Evolutionary conservation across 192 early-diverging fungal genomes (phyloP).

Genomic region (Coemansia pectinata): DNA sequence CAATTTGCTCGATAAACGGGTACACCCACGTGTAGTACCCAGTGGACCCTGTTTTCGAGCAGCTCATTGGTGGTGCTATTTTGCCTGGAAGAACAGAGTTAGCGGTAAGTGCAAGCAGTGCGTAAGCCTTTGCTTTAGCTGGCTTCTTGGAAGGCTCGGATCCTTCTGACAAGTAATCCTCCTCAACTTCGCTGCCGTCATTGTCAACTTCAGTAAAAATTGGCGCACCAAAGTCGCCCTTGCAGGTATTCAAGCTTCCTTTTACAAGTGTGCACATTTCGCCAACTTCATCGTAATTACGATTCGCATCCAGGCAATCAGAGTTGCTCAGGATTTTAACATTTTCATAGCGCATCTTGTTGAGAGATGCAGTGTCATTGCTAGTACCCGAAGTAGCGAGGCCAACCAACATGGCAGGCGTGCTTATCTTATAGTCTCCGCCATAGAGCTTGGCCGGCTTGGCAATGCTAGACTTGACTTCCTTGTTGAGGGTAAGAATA

Average conservation of each 20-base stretch:
- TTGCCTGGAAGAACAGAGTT: neutral
- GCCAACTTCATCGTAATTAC: neutral
- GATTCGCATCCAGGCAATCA: conserved; percentile 1
- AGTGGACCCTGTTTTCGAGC: neutral
- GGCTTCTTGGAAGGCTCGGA: neutral
- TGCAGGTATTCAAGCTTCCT: conserved; percentile 9
- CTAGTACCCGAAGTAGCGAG: neutral
- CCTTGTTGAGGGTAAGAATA: conserved; percentile 7
- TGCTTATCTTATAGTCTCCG: conserved; percentile 2
- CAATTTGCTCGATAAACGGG: conserved; percentile 14
- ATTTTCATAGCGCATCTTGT: neutral
- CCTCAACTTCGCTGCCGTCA: neutral
- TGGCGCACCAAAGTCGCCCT: conserved; percentile 13
- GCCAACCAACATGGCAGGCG: conserved; percentile 13
- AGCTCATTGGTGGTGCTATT: neutral
- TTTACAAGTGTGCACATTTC: conserved; percentile 11
- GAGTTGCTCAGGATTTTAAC: neutral
- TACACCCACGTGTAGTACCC: conserved; percentile 22
- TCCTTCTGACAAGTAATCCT: neutral
- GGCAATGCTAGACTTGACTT: conserved; percentile 3
- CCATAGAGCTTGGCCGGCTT: conserved; percentile 19
- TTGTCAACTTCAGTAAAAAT: conserved; percentile 6
- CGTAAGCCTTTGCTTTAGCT: conserved; percentile 3
- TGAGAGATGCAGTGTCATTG: neutral
- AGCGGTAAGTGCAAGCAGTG: conserved; percentile 14